Base-by-base conservation (phyloP, 2,329 filamentous ascomycete genomes). In the Fusarium oligoseptatum region DNA sequence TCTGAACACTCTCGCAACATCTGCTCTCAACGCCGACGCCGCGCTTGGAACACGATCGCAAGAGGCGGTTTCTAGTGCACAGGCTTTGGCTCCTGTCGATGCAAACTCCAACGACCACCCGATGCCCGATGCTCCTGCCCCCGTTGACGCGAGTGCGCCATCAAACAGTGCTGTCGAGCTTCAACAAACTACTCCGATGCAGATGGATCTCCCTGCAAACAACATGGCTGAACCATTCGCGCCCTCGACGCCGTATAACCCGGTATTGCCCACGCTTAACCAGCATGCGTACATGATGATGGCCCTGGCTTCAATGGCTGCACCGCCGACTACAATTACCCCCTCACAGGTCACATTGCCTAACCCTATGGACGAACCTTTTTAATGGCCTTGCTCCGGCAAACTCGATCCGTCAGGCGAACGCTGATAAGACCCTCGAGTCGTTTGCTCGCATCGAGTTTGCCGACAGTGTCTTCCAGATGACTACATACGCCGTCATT, bases 401-500 rank as follows among this genome's bases (percentile, higher is more conserved):
- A 68, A 82, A 80, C 64, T 79, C 82, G 45, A 77, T 81, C 41
- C 81, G 81, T 15, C 83, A 83, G 63, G 75, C 80, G 60, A 80
- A 75, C n/a, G 72, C 81, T 9, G 80, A 83, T 22, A 85, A 86
- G 74, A 84, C 82, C 57, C 81, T 91, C 15, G 87, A 90, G 77
- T 90, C 88, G 4, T 91, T 90, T 80, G 89, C 89, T 50, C 85
- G 87, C 62, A 85, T 95, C 70, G 89, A 92, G 77, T 95, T 95
- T 80, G 88, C 89, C 75, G 93, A 95, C 84, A 92, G 93, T 79
- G 89, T 91, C 66, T 95, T 94, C 81, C 93, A 94, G 82, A 93
- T 95, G 91, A 94, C 91, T 61, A 94, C 92, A 2, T 92, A 92
- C 76, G 88, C 90, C 62, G 88, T 95, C 76, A 89, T 93, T 66